Base-by-base conservation (phyloP, 169 alveolate genomes). In the Eimeria maxima region DNA sequence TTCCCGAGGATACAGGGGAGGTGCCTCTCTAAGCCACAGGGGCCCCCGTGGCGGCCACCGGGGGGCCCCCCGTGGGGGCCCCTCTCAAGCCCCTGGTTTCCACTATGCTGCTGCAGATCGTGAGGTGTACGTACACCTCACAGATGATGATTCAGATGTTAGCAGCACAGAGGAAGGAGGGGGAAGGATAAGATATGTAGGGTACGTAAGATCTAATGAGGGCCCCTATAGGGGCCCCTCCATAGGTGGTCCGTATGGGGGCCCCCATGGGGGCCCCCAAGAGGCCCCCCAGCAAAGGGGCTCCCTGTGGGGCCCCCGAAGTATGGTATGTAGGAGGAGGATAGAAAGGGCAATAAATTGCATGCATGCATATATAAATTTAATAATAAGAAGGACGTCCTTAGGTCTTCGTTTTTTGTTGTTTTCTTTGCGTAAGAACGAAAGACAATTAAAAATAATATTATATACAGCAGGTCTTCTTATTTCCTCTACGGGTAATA, bases 381-480 rank as follows among this genome's bases (percentile, higher is more conserved):
- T 74, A 22, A 7, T 42, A 7, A 22, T 22, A 45, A 29, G 84
- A n/a, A 45, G 84, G 24, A 29, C 42, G 38, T 16, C 84, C 20
- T 74, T 74, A 24, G 84, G 84, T 10, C 84, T 74, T 22, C 38
- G 84, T 11, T 74, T 74, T 74, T 22, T 74, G 50, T 6, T 74
- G 7, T 74, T 74, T 14, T 74, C 53, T 45, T 7, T 74, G 38
- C 7, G 42, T 6, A 20, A 29, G 38, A 74, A 74, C 50, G 57
- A 74, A 29, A 74, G 84, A 24, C 84, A 27, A 29, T 44, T 74
- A 22, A 74, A 74, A 29, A 44, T 74, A 27, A 45, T 74, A 10
- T 50, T 74, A 20, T 74, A 74, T 50, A 74, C 53, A 20, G 84
- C 84, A 74, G 84, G 84, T 29, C 84, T 74, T 27, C 84, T 74